Evolutionary conservation across 257 asterid species (phyloP), one percentile per base, ranked within the genome.

Genomic region (Salvia splendens): DNA sequence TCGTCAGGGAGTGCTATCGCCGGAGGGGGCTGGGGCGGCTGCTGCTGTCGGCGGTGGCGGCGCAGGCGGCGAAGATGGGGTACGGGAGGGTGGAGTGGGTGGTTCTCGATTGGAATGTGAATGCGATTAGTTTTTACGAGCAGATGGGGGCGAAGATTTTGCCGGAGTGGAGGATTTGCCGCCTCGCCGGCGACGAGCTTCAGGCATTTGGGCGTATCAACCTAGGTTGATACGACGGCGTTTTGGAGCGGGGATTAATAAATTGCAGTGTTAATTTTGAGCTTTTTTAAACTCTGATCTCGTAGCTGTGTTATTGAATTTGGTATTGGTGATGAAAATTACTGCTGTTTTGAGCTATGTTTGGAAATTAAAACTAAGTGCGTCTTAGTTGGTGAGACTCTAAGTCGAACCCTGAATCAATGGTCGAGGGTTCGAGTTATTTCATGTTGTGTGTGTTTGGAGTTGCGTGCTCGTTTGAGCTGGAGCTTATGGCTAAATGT

Each of bases 51-150:
- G 89, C 95, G 4, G 97, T 93, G 75, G 97, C 94, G 2, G 77
- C 76, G 9, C 97, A 88, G 81, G 99, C 97, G 38, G 89, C 97
- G 40, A 88, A 82, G 80, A 85, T 90, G 95, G 95, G 95, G 47
- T 85, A 82, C 30, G 96, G 95, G 24, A 80, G 96, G 50, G 97
- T 93, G 73, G 98, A 93, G 70, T 90, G 97, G 99, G 97, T 86
- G 74, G 97, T 88, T 51, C 83, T 88, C 28, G 96, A 90, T 62
- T 86, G 99, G 96, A 93, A 93, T 61, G 81, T 65, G 52, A 87
- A 85, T 70, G 99, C 97, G 5, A 85, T 93, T 2, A 56, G 61
- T 48, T 93, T 93, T 58, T 93, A 88, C 53, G 95, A 90, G 85
- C 84, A 81, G 75, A 88, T 90, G 89, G 96, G 96, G 36, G 96